Evolutionary conservation across 805 yeast species (phyloP), one percentile per base, ranked within the genome.

Genomic region (Nakazawaea sp.): DNA sequence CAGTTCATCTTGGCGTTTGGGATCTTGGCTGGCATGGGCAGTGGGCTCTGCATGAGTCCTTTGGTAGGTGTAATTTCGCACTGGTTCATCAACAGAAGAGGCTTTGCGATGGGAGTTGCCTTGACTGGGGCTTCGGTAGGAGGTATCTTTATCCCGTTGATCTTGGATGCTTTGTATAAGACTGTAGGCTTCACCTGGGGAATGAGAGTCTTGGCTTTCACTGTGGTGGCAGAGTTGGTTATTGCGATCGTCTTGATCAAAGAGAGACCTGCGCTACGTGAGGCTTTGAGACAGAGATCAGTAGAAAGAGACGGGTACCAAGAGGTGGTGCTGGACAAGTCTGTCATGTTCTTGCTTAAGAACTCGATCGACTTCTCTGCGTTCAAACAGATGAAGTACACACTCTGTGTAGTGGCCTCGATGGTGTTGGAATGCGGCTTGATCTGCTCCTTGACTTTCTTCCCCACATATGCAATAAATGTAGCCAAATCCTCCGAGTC

Each of bases 101-200:
- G 70, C 1, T 52, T 49, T 39, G 67, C 62, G 15, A 44, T 47
- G 27, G 55, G 52, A 4, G 32, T 44, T 10, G 50, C 53, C 9
- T 43, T 59, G 45, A 55, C 75, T 6, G 87, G 86, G 2, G 84
- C 83, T 1, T 73, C 82, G 3, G 55, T 76, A 7, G 87, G 86
- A 2, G 88, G 87, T 4, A 62, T 78, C 9, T 49, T 77, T 4
- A 71, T 75, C 50, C 84, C 87, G 1, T 53, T 79, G 28, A 55
- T 75, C 51, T 53, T 78, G 42, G 58, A 68, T 40, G 48, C 61
- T n/a, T 50, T 75, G 33, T 70, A 70, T 43, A 50, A 59, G 2
- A 50, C 52, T 10, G 54, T 71, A 12, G 84, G 86, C 2, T 80
- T 63, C 49, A 66, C 61, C 1, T 78, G 84, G 82, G 66, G 82